Percentiles rank a stretch among this genome's conserved stretches.
Conservation (phyloP, 495 filamentous ascomycete species). For the Neurospora sp. region DNA sequence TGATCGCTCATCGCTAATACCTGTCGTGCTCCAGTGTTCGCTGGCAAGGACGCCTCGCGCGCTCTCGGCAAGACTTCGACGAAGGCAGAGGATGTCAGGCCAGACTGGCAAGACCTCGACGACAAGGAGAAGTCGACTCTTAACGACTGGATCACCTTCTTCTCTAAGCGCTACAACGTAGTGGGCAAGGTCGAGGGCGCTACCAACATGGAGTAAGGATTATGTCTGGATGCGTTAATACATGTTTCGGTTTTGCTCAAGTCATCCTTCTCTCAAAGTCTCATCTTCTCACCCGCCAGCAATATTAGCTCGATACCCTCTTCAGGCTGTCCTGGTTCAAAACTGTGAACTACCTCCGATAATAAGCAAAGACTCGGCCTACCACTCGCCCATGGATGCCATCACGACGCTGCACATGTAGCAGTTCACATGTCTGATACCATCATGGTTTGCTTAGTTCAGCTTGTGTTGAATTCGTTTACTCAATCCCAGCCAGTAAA, state of each 20-base stretch:
- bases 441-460: neutral
- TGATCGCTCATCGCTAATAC: neutral
- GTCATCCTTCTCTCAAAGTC: neutral
- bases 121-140: conserved; percentile 83
- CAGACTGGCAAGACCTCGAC: conserved; percentile 75
- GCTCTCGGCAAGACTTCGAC: conserved; percentile 79
- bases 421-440: neutral
- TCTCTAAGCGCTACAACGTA: conserved; percentile 90
- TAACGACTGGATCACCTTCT: conserved; percentile 90
- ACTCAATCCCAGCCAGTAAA: neutral
- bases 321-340: neutral
- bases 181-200: conserved; percentile 66
- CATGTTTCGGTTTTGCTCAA: neutral
- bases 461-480: neutral
- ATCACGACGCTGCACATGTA: neutral
- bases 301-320: neutral
- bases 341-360: neutral
- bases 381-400: neutral
- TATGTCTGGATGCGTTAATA: neutral
- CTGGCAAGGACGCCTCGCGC: conserved; percentile 86
- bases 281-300: neutral
- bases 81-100: conserved; percentile 70
- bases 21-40: conserved; percentile 57
- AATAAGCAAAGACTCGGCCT: neutral
- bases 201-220: conserved; percentile 31